Evolutionary conservation across 805 yeast genomes (phyloP).

Genomic region (Debaryomyces tyrocola): DNA sequence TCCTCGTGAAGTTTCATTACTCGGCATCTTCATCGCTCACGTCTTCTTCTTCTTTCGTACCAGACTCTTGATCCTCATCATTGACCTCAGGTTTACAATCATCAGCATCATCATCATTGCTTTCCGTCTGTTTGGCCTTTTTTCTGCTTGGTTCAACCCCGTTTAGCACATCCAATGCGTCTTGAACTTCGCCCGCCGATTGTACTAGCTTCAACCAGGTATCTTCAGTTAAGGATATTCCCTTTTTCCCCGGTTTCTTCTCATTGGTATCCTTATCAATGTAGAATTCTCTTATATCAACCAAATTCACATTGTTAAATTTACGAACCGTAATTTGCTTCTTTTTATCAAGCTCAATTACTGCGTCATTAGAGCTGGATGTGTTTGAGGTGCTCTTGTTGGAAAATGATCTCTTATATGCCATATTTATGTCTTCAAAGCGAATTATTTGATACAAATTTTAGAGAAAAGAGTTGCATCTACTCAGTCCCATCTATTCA

Average conservation of each 20-base stretch:
- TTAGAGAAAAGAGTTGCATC: too few species aligned
- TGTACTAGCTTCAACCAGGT: conserved; percentile 53
- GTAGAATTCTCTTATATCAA: conserved; percentile 86
- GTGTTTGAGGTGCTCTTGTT: neutral
- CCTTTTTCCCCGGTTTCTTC: conserved; percentile 79
- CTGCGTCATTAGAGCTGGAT: conserved; percentile 9
- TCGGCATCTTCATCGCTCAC: neutral
- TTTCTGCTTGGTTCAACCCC: conserved; percentile 11
- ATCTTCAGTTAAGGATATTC: conserved; percentile 59
- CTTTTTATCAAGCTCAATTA: conserved; percentile 33
- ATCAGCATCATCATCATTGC: neutral
- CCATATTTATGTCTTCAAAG: conserved; percentile 7
- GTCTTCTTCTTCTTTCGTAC: neutral
- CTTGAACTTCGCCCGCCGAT: conserved; percentile 46
- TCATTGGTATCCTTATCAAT: conserved; percentile 53
- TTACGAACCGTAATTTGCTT: conserved; percentile 74
- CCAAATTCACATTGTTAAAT: conserved; percentile 63
- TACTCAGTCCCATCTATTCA: too few species aligned
- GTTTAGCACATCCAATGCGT: conserved; percentile 45
- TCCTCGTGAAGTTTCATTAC: too few species aligned
- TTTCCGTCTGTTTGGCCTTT: neutral
- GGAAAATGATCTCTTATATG: conserved; percentile 11
- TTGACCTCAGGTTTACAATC: conserved; percentile 5
- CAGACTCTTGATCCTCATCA: conserved; percentile 5
- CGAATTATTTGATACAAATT: too few species aligned